phyloP scores from a whole-genome alignment of 768 basidiomycete genomes.

The Chlorophyllum brunneum region DNA sequence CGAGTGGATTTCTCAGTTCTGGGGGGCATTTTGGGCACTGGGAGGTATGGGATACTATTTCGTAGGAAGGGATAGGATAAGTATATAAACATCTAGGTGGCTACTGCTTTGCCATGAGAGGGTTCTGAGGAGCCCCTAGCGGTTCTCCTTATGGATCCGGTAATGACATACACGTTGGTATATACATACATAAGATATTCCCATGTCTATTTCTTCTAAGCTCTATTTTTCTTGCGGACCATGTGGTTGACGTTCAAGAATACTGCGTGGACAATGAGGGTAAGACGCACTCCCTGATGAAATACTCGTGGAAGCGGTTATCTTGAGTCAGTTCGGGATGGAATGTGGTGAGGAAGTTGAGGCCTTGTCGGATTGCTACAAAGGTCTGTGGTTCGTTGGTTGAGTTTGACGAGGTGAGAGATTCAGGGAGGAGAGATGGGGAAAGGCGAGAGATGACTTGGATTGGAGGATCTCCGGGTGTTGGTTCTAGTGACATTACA shows the following conservation, averaged over 20 bases:
- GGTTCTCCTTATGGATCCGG: neutral
- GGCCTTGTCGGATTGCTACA: conserved; percentile 84
- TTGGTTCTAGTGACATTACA: conserved; percentile 46
- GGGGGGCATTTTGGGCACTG: no score
- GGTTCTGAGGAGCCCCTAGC: neutral
- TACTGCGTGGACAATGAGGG: conserved; percentile 10
- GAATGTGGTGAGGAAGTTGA: conserved; percentile 83
- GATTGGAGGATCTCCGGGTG: conserved; percentile 51
- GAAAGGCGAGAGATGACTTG: conserved; percentile 72
- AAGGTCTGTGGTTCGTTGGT: conserved; percentile 58
- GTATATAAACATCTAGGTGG: no score
- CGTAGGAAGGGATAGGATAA: neutral
- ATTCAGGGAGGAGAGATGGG: conserved; percentile 36
- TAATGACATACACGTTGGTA: neutral
- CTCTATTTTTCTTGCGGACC: conserved; percentile 7
- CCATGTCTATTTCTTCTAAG: conserved; percentile 4
- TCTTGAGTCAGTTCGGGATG: conserved; percentile 93
- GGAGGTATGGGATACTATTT: no score
- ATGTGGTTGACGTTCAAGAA: neutral
- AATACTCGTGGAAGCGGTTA: conserved; percentile 88
- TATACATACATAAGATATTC: neutral
- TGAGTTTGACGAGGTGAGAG: conserved; percentile 40
- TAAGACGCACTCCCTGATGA: conserved; percentile 71
- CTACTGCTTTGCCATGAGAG: no score
- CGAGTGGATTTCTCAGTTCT: no score